phyloP scores from a whole-genome alignment of 345 rosid genomes.

The Heritiera fomes region DNA sequence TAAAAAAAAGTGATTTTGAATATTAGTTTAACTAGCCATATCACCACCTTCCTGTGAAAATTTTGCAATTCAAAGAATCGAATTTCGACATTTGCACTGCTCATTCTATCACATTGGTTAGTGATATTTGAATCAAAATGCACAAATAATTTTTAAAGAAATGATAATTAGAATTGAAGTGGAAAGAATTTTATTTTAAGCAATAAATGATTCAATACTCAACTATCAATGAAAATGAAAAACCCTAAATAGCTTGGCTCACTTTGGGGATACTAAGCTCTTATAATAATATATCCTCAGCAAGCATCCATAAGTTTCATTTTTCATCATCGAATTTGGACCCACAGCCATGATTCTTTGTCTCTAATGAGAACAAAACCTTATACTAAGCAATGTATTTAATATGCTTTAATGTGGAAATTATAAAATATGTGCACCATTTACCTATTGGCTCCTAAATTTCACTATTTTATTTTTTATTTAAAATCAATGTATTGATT shows the following conservation, averaged over 20 bases:
- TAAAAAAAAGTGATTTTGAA: no score
- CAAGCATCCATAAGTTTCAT: background rate
- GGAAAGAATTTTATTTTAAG: background rate
- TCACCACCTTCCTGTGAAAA: no score
- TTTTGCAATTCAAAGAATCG: no score
- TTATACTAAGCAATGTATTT: background rate
- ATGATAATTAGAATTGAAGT: background rate
- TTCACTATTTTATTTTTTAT: no score
- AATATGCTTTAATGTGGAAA: no score
- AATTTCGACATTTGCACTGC: no score
- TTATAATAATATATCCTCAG: background rate
- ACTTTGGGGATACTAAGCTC: background rate
- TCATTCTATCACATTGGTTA: background rate
- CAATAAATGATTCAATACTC: background rate
- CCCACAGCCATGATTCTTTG: conserved; percentile 4
- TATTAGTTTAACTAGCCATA: no score
- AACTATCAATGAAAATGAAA: background rate
- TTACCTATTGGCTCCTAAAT: no score
- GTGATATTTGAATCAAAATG: background rate
- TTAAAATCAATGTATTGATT: no score
- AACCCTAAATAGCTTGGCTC: background rate
- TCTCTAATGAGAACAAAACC: background rate
- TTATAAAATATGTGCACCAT: no score
- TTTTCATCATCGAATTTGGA: background rate
- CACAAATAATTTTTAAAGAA: no score